phyloP scores from a whole-genome alignment of 345 rosid species.

The Lepidium aucheri region DNA sequence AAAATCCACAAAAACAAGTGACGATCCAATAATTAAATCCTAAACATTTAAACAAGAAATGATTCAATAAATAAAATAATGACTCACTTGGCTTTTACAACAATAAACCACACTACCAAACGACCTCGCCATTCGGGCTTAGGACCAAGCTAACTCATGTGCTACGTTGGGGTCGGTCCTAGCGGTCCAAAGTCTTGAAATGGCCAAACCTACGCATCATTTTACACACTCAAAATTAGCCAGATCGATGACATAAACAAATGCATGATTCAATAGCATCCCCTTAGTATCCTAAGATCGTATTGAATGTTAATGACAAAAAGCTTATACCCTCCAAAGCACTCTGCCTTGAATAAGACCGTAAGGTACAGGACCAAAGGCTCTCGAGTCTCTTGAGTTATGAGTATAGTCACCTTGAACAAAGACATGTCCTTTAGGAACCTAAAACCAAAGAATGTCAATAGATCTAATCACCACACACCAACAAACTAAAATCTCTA shows the following conservation, averaged over 20 bases:
- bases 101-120: neutral
- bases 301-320: neutral
- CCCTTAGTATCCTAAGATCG: neutral
- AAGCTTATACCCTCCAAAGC: conserved; percentile 48
- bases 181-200: conserved; percentile 45
- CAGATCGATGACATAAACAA: neutral
- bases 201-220: conserved; percentile 46
- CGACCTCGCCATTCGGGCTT: neutral
- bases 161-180: neutral
- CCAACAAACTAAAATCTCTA: neutral
- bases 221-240: neutral
- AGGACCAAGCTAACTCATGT: neutral
- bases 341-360: conserved; percentile 61
- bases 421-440: conserved; percentile 71
- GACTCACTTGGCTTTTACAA: neutral
- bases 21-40: too few species aligned
- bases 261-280: neutral
- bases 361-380: conserved; percentile 66
- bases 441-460: conserved; percentile 32
- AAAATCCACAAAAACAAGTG: too few species aligned
- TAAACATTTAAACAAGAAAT: too few species aligned
- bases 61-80: too few species aligned
- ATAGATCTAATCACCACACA: neutral
- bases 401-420: conserved; percentile 61
- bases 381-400: conserved; percentile 57